Base-by-base conservation (phyloP, 2,329 filamentous ascomycete species). In the Neonectria sp. region DNA sequence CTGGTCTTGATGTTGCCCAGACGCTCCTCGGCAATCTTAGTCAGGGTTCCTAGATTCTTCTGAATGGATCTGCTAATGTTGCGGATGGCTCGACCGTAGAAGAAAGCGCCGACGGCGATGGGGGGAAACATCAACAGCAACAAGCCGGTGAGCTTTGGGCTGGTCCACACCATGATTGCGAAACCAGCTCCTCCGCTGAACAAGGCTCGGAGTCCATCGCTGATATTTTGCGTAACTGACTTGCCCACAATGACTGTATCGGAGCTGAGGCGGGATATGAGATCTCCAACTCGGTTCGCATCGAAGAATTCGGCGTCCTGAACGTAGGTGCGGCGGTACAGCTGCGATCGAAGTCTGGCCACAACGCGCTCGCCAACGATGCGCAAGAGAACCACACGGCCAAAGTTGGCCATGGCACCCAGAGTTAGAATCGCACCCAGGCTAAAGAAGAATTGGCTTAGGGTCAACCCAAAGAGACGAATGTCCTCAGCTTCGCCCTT, bases 281-380 rank as follows among this genome's bases (percentile, higher is more conserved):
- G 85, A 79, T 99, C 96, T 79, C 96, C 96, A 29, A 98, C 95
- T 29, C 96, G 90, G 82, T 99, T 99, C 45, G 96, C 96, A 79
- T 99, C 96, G 78, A 99, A 99, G 84, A 99, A 99, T 77, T 98
- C 96, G 65, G 96, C 96, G 80, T 99, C 96, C 80, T 99, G 96
- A n/a, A 96, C 88, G 75, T 97, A 97, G 0, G 96, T 99, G 71
- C 93, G 90, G 71, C 94, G 90, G 83, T 97, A 99, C 4, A 99
- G 89, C 78, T 94, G 93, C 17, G 95, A 95, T 68, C 96, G 90
- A 62, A 99, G 86, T 73, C 95, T 90, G 12, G 95, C 92, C 60
- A 99, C 96, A 65, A 99, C 96, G 48, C 96, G 89, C 82, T 99
- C 96, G 70, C 96, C 97, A 8, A 99, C 94, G 68, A 98, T 96